phyloP scores from a whole-genome alignment of 768 basidiomycete genomes.

The Pleurotus pulmonarius region DNA sequence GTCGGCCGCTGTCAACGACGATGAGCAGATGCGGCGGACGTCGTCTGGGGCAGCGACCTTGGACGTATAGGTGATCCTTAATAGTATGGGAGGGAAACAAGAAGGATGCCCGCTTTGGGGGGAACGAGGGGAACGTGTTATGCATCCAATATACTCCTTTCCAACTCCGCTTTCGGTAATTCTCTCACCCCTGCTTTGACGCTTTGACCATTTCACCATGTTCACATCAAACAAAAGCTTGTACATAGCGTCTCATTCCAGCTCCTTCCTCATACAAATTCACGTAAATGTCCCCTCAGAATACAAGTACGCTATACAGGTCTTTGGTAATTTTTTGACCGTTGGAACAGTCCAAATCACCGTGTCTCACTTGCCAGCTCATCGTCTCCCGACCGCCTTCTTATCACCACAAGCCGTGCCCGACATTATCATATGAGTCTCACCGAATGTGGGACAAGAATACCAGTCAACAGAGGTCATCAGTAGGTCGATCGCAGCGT shows the following conservation, averaged over 20 bases:
- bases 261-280: background rate
- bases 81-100: conserved; percentile 10
- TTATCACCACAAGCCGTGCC: background rate
- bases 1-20: background rate
- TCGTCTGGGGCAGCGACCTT: conserved; percentile 3
- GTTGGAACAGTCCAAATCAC: background rate
- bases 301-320: background rate
- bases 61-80: conserved; percentile 7
- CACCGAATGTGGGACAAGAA: conserved; percentile 1
- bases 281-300: background rate
- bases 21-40: conserved; percentile 2
- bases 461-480: background rate
- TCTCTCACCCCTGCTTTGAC: conserved; percentile 5
- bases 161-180: background rate
- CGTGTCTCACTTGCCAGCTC: background rate
- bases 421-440: background rate
- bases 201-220: conserved; percentile 9
- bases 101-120: conserved; percentile 6
- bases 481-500: background rate
- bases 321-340: background rate
- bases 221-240: background rate
- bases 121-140: conserved; percentile 4
- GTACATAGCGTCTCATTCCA: background rate
- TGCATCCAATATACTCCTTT: conserved; percentile 2
- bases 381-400: background rate